Evolutionary conservation across 2,329 filamentous ascomycete species (phyloP).

Genomic region (Stemphylium beticola): DNA sequence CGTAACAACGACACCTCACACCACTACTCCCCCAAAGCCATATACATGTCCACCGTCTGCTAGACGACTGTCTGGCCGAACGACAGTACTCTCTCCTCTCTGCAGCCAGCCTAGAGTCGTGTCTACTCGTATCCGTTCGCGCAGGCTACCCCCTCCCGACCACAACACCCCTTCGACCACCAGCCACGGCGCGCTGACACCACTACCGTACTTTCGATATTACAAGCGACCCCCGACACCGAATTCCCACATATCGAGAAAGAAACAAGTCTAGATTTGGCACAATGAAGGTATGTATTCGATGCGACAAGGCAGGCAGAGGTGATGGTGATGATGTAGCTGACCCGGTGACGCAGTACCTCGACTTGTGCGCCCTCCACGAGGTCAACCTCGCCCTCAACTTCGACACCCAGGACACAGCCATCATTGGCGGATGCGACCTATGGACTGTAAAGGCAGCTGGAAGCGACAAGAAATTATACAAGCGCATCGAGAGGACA

Average conservation of each 20-base stretch:
- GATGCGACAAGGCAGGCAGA: constrained; percentile 22
- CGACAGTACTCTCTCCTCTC: constrained; percentile 47
- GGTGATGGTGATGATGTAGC: constrained; percentile 37
- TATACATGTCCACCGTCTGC: constrained; percentile 44
- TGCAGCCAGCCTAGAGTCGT: constrained; percentile 52
- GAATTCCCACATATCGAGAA: neutral
- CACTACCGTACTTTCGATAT: constrained; percentile 7
- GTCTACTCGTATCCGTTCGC: constrained; percentile 45
- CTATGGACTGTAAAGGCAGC: constrained; percentile 97
- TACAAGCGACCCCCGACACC: constrained; percentile 10
- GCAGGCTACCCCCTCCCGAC: constrained; percentile 41
- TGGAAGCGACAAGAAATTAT: constrained; percentile 93
- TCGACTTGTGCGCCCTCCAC: constrained; percentile 90
- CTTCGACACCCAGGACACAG: constrained; percentile 91
- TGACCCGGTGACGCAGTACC: constrained; percentile 67
- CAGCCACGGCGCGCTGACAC: constrained; percentile 29
- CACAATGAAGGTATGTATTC: constrained; percentile 49
- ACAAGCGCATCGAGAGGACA: constrained; percentile 91
- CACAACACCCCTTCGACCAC: constrained; percentile 37
- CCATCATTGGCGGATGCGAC: constrained; percentile 92
- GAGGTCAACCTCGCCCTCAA: constrained; percentile 91
- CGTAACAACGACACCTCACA: constrained; percentile 31
- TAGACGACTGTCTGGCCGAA: constrained; percentile 50
- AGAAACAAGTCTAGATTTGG: constrained; percentile 7
- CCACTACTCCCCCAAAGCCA: constrained; percentile 21